Base-by-base conservation (phyloP, 2,329 filamentous ascomycete genomes). In the Cryphonectria radicalis region DNA sequence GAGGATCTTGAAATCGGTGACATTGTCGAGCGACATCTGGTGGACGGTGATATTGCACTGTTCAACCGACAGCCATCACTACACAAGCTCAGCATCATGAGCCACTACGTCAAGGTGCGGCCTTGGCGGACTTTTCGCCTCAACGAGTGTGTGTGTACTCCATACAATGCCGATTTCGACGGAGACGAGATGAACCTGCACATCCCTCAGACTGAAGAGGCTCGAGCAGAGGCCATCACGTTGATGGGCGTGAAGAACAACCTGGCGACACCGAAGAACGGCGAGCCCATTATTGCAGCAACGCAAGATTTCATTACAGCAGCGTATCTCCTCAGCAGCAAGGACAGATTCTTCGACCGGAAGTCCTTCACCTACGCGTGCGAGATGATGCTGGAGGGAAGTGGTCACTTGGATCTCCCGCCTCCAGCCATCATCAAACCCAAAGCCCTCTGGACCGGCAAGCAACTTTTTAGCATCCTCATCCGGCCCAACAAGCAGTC, bases 171-270 rank as follows among this genome's bases (percentile, higher is more conserved):
- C 70, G 96, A 99, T 88, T 99, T 99, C 76, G 96, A 99, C 77
- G 96, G 96, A 72, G 96, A 99, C 77, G 96, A 99, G 81, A 99
- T 99, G 96, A 99, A 99, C 77, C 83, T 99, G 64, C 96, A 99
- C 82, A 95, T 99, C 22, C 96, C 96, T 2, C 96, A 99, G 79
- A 98, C 96, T 0, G 96, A 99, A 83, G 96, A 99, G 81, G 95
- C 96, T 14, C 89, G 96, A 70, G 93, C 95, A 2, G 96, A 99
- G 81, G 96, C 96, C 0, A 97, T 97, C 77, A 94, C 95, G 75
- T 84, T 99, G 64, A 99, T 99, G 96, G 96, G 96, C 59, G 95
- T 99, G 70, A 97, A 98, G 82, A 91, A 98, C 85, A 99, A 99
- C 79, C 82, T 99, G 71, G 92, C 92, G 4, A 99, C 96, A 0